Conservation (phyloP, 2,329 filamentous ascomycete species). For the Fusarium sp. region DNA sequence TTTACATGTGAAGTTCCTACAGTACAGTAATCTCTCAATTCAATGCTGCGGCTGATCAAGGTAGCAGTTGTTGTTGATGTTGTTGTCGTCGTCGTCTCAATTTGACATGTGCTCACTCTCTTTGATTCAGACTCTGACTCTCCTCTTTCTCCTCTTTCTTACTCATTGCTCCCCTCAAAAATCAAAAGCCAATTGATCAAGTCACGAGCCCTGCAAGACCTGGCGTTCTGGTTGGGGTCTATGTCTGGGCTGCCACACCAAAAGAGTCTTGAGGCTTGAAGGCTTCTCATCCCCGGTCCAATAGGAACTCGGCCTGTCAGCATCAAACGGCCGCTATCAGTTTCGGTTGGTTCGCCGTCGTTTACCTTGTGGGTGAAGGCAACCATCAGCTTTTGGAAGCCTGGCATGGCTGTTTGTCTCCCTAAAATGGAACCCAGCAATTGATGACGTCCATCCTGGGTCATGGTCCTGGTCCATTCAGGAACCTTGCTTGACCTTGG, state of each 20-base stretch:
- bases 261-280: conserved; percentile 5
- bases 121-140: neutral
- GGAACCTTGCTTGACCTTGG: conserved; percentile 22
- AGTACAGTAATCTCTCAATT: neutral
- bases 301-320: conserved; percentile 20
- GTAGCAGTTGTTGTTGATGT: neutral
- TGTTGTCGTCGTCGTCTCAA: conserved; percentile 12
- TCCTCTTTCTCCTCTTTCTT: conserved; percentile 2
- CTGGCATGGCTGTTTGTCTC: neutral
- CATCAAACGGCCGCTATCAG: conserved; percentile 27
- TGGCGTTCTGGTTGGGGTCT: conserved; percentile 19
- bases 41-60: neutral
- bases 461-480: conserved; percentile 33
- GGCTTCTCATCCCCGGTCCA: conserved; percentile 24
- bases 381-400: conserved; percentile 20
- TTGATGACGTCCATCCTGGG: conserved; percentile 33
- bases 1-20: conserved; percentile 2
- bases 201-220: conserved; percentile 37
- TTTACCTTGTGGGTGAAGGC: conserved; percentile 9
- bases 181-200: conserved; percentile 21
- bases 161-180: neutral
- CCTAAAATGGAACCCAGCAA: conserved; percentile 1
- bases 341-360: conserved; percentile 22
- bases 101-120: conserved; percentile 20
- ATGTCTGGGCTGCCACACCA: conserved; percentile 29